Percentiles rank a stretch among this genome's conserved stretches.
These are phyloP conservation scores for Acanthamoeba royreba DNA, from an alignment of 208 protist species.

Conservation along the genomic window DNA sequence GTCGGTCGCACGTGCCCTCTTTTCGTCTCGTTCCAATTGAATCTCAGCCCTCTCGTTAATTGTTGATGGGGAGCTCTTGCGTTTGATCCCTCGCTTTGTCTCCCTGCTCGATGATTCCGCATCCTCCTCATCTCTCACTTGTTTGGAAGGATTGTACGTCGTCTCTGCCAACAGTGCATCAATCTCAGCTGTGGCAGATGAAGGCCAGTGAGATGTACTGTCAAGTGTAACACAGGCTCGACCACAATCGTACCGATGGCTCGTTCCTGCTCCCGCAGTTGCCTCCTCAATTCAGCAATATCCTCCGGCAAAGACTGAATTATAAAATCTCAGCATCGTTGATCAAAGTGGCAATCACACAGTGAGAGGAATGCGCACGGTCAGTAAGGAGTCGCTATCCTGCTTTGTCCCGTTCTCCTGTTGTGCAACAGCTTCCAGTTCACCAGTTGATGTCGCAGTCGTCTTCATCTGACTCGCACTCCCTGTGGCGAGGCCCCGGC, in stretches of 20 bases:
- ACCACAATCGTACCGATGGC: not conserved
- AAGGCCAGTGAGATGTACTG: too few relatives aligned
- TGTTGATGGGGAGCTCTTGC: not conserved
- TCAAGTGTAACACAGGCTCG: not conserved
- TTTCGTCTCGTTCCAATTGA: too few relatives aligned
- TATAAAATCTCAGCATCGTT: not conserved
- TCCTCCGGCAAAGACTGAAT: not conserved
- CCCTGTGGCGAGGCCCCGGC: not conserved
- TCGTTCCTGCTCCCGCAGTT: not conserved
- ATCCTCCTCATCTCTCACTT: too few relatives aligned
- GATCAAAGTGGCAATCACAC: not conserved
- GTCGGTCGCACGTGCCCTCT: too few relatives aligned
- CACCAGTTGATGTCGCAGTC: not conserved
- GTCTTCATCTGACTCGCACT: not conserved
- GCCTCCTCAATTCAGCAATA: not conserved
- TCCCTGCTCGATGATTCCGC: not conserved
- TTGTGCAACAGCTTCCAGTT: not conserved
- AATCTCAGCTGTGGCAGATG: not conserved
- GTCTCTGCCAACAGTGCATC: not conserved
- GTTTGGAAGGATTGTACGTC: not conserved
- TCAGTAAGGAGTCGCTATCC: not conserved
- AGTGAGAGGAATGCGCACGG: not conserved
- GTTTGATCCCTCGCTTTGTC: not conserved
- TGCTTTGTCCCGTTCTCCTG: not conserved
- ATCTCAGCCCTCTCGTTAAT: too few relatives aligned